Evolutionary conservation across 2,329 filamentous ascomycete species (phyloP).

Genomic region (Cytospora schulzeri): DNA sequence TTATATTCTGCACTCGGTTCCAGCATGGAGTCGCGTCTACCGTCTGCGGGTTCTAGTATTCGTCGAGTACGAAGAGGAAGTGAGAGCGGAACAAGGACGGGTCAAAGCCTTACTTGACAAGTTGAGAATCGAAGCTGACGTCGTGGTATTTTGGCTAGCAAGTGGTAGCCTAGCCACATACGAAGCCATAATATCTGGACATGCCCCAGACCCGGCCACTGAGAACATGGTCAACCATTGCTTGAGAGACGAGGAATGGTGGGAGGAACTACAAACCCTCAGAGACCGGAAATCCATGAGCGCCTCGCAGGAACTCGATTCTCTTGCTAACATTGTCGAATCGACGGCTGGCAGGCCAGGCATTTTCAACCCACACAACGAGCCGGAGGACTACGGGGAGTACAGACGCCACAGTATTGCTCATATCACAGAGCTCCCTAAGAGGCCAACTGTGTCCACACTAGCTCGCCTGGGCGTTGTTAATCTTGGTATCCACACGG

Average conservation of each 20-base stretch:
- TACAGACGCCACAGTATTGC: conserved; percentile 53
- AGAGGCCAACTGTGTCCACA: conserved; percentile 56
- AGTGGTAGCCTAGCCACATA: conserved; percentile 73
- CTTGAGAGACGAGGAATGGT: conserved; percentile 77
- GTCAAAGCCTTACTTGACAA: conserved; percentile 77
- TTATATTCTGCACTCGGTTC: conserved; percentile 80
- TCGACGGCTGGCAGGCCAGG: conserved; percentile 46
- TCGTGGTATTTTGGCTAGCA: conserved; percentile 81
- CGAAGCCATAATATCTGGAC: conserved; percentile 76
- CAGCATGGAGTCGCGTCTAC: conserved; percentile 76
- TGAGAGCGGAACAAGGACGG: conserved; percentile 74
- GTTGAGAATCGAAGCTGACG: conserved; percentile 76
- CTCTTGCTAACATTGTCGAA: conserved; percentile 48
- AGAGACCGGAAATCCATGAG: conserved; percentile 46
- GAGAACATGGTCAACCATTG: conserved; percentile 65
- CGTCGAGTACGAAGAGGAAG: conserved; percentile 84
- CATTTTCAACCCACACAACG: conserved; percentile 46
- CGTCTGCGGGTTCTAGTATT: conserved; percentile 79
- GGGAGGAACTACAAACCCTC: conserved; percentile 69
- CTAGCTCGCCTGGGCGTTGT: conserved; percentile 59
- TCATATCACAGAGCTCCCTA: conserved; percentile 64
- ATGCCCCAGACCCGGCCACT: conserved; percentile 54
- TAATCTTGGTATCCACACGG: conserved; percentile 74
- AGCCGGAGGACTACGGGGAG: conserved; percentile 31
- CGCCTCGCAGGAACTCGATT: conserved; percentile 46